Base-by-base conservation (phyloP, 1,284 basidiomycete species). In the Trametes sp. region DNA sequence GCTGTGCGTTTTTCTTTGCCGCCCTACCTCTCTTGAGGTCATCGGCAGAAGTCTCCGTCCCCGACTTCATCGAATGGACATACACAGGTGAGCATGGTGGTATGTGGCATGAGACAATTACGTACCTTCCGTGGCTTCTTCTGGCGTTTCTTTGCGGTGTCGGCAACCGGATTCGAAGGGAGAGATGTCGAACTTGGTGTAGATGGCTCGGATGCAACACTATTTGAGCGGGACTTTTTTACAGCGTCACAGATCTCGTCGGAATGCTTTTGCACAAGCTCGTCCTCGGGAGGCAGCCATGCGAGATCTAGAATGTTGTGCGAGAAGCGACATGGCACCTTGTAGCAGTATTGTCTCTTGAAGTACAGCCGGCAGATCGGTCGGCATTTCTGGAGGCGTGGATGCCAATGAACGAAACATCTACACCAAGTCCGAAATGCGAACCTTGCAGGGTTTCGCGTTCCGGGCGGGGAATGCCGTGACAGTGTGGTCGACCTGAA, bases 361-460 rank as follows among this genome's bases (percentile, higher is more conserved):
- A 62, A 55, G 54, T 62, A 54, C 23, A 54, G 14, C 14, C 57
- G 45, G 36, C 64, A 65, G n/a, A 65, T 48, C 16, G 33, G 23
- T 4, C 35, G 28, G 11, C 23, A 23, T 10, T 23, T 31, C 44
- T 42, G 49, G n/a, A 23, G 16, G 10, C n/a, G n/a, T n/a, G n/a
- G n/a, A 36, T 21, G 21, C 11, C 2, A 19, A 23, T 44, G 19
- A 29, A 28, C 13, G 13, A 13, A 26, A 10, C 19, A 10, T 10
- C 2, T 3, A 11, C 2, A 11, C 35, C 3, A 36, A 2, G 10
- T 36, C 3, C 35, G 4, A 19, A n/a, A 42, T 21, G 10, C 21
- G 10, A 36, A 36, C 35, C 35, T 36, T 36, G 3, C 11, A 36
- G 16, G 11, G n/a, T n/a, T n/a, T n/a, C n/a, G n/a, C n/a, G n/a